phyloP scores from a whole-genome alignment of 2,329 filamentous ascomycete species.

The Beauveria caledonica region DNA sequence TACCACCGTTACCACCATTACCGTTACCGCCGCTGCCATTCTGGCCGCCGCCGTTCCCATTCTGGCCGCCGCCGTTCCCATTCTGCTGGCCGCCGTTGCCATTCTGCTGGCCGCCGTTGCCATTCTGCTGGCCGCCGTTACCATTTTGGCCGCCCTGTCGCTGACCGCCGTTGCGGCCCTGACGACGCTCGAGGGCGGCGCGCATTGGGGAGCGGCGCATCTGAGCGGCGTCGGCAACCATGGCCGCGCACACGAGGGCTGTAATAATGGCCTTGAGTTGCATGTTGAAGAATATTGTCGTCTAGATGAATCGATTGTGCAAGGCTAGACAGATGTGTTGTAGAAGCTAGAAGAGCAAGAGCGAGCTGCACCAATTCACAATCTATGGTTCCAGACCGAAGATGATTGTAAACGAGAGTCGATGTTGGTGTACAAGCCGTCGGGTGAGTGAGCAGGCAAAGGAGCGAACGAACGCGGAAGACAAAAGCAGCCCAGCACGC shows the following conservation, averaged over 20 bases:
- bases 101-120: conserved; percentile 14
- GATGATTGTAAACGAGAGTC: conserved; percentile 27
- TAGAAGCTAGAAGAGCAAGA: conserved; percentile 16
- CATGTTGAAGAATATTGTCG: conserved; percentile 29
- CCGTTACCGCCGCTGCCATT: conserved; percentile 12
- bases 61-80: conserved; percentile 15
- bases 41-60: conserved; percentile 16
- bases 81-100: conserved; percentile 10
- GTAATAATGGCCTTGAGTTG: conserved; percentile 42
- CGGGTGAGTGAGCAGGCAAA: conserved; percentile 23
- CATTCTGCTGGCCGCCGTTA: conserved; percentile 17
- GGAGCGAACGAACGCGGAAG: conserved; percentile 39
- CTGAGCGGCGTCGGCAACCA: conserved; percentile 36
- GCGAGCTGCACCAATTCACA: conserved; percentile 13
- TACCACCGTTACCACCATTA: conserved; percentile 11
- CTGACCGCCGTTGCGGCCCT: conserved; percentile 23
- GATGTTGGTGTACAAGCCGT: conserved; percentile 21
- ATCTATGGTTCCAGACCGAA: conserved; percentile 42
- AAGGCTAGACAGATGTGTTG: conserved; percentile 14
- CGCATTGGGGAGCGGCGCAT: conserved; percentile 31
- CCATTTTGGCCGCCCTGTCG: conserved; percentile 16
- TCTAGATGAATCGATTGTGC: conserved; percentile 16
- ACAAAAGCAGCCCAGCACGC: conserved; percentile 22
- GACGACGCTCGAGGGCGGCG: conserved; percentile 32
- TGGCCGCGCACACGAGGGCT: conserved; percentile 40